Conservation (phyloP, 345 rosid genomes). For the Acer campestre region DNA sequence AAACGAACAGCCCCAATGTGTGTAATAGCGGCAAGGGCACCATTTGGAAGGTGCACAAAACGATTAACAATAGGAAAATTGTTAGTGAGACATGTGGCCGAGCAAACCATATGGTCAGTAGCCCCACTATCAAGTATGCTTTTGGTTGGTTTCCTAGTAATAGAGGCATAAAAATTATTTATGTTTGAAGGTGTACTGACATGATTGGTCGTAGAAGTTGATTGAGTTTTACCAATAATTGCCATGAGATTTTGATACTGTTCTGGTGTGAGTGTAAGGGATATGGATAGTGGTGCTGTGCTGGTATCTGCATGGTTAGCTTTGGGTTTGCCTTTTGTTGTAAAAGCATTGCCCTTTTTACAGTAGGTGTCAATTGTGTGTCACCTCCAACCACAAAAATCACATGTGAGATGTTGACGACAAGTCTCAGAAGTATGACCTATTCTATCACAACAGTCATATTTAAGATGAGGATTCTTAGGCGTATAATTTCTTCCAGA, state of each 20-base stretch:
- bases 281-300: neutral
- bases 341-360: no score
- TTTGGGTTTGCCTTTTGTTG: no score
- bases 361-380: neutral
- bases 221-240: no score
- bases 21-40: neutral
- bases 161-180: no score
- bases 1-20: neutral
- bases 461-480: no score
- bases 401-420: neutral
- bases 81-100: neutral
- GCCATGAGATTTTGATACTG: neutral
- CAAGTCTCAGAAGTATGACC: no score
- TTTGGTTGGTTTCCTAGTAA: accelerated
- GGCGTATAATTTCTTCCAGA: no score
- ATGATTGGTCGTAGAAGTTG: neutral
- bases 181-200: no score
- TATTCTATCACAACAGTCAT: no score
- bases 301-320: neutral
- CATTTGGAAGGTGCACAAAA: neutral
- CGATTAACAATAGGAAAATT: neutral
- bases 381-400: neutral
- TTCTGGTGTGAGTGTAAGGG: no score
- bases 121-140: no score
- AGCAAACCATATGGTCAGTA: neutral